These are phyloP conservation scores for Leccinum imitatum DNA, from an alignment of 768 basidiomycete genomes.

Conservation along the genomic window DNA sequence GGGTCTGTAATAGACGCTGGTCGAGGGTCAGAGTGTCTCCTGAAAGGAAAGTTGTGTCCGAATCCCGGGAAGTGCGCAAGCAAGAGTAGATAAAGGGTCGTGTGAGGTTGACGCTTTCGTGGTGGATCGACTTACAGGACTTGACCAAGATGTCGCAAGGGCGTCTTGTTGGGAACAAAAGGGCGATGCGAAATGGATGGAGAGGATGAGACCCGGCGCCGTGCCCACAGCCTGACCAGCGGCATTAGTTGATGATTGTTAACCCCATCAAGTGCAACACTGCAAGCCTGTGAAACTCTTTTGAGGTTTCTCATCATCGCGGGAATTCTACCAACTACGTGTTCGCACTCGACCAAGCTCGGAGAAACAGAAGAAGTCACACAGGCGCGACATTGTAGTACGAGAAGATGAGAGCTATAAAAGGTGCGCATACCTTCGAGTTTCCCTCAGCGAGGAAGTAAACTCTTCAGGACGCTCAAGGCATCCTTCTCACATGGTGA, in stretches of 20 bases:
- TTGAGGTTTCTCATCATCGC: constrained; percentile 16
- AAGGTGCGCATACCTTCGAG: constrained; percentile 41
- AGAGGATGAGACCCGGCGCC: background rate
- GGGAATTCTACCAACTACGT: constrained; percentile 2
- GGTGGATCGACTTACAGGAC: constrained; percentile 17
- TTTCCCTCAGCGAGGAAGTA: constrained; percentile 5
- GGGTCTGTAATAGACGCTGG: constrained; percentile 10
- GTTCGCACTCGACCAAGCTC: constrained; percentile 5
- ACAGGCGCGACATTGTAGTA: background rate
- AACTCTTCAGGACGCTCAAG: constrained; percentile 33
- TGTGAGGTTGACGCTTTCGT: background rate
- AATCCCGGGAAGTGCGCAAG: background rate
- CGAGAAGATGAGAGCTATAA: constrained; percentile 58
- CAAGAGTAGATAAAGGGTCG: background rate
- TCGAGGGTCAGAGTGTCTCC: constrained; percentile 10
- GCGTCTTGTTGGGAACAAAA: constrained; percentile 10
- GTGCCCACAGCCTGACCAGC: constrained; percentile 3
- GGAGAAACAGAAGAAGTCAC: background rate
- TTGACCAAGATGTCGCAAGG: constrained; percentile 11
- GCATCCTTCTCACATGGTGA: constrained; percentile 68
- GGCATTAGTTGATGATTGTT: background rate
- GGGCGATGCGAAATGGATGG: constrained; percentile 3
- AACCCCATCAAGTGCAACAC: background rate
- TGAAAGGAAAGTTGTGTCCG: background rate
- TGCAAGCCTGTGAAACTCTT: background rate